A percentile compares a stretch with the other conserved stretches of the same genome.
Conservation (phyloP, 495 filamentous ascomycete species). For the Glarea lozoyensis region DNA sequence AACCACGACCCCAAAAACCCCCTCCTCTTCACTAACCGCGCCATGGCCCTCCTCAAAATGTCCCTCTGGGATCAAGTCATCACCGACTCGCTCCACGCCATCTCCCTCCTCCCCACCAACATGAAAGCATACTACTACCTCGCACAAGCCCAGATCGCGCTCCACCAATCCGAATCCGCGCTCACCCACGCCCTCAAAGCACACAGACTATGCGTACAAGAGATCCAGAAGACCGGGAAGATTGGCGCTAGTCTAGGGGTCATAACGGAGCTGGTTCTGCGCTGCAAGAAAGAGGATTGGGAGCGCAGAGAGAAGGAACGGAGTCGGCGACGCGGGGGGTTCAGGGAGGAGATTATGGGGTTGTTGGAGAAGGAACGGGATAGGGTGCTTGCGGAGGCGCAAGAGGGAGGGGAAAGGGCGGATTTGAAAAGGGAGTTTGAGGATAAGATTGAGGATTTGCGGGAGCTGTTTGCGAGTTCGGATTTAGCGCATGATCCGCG, state of each 20-base stretch:
- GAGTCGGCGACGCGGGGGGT: conserved; percentile 26
- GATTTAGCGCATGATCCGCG: conserved; percentile 36
- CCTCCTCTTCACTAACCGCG: conserved; percentile 76
- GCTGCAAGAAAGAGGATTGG: conserved; percentile 73
- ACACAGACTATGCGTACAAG: conserved; percentile 57
- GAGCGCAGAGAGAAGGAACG: conserved; percentile 43
- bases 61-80: conserved; percentile 63
- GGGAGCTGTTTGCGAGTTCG: conserved; percentile 53
- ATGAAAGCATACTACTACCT: conserved; percentile 83
- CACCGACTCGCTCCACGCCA: conserved; percentile 65
- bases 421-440: conserved; percentile 40
- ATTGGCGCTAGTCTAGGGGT: conserved; percentile 52
- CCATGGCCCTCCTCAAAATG: conserved; percentile 71
- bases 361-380: conserved; percentile 41
- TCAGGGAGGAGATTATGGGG: conserved; percentile 35
- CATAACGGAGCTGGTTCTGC: conserved; percentile 58
- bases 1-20: conserved; percentile 52
- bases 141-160: conserved; percentile 69
- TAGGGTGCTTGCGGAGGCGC: conserved; percentile 25
- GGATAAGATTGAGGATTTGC: conserved; percentile 49
- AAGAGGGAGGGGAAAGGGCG: conserved; percentile 22
- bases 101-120: conserved; percentile 54
- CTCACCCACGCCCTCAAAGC: conserved; percentile 61
- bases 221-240: conserved; percentile 20
- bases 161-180: conserved; percentile 68